A percentile compares a stretch with the other conserved stretches of the same genome.
These are phyloP conservation scores for Chamaenerion angustifolium DNA, from an alignment of 345 rosid genomes.

Conservation along the genomic window DNA sequence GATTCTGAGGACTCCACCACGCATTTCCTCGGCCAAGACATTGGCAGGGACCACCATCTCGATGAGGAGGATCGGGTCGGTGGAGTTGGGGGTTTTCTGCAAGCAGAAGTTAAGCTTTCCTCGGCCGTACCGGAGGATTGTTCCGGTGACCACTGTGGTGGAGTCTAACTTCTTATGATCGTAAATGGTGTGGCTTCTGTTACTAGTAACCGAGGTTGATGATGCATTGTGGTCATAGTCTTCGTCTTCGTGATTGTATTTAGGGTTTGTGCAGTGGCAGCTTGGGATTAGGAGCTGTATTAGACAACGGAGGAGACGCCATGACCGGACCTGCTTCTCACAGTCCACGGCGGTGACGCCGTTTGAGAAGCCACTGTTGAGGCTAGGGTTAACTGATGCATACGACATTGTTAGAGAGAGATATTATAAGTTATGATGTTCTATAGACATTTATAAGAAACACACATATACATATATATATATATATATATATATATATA, in stretches of 20 bases:
- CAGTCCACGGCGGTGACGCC: constrained; percentile 49
- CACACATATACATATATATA: too few relatives aligned
- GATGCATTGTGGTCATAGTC: too few relatives aligned
- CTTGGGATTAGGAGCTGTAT: constrained; percentile 44
- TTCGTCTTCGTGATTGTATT: too few relatives aligned
- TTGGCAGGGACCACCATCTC: constrained; percentile 43
- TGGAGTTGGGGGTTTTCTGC: constrained; percentile 33
- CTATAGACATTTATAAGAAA: too few relatives aligned
- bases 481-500: too few relatives aligned
- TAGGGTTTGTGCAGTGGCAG: constrained; percentile 26
- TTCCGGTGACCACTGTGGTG: constrained; percentile 27
- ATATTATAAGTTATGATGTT: too few relatives aligned
- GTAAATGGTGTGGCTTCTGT: too few relatives aligned
- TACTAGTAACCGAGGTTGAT: too few relatives aligned
- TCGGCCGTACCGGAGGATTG: constrained; percentile 44
- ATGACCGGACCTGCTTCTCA: constrained; percentile 68
- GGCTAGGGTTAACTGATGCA: too few relatives aligned
- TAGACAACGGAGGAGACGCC: constrained; percentile 52
- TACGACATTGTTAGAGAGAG: too few relatives aligned
- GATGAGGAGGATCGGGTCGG: constrained; percentile 32
- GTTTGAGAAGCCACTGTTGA: background rate
- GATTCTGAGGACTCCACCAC: constrained; percentile 43
- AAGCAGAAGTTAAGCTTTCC: constrained; percentile 52
- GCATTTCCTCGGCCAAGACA: constrained; percentile 54
- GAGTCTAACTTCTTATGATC: too few relatives aligned